Conservation (phyloP, 2,329 filamentous ascomycete species). For the Xylaria sp. region DNA sequence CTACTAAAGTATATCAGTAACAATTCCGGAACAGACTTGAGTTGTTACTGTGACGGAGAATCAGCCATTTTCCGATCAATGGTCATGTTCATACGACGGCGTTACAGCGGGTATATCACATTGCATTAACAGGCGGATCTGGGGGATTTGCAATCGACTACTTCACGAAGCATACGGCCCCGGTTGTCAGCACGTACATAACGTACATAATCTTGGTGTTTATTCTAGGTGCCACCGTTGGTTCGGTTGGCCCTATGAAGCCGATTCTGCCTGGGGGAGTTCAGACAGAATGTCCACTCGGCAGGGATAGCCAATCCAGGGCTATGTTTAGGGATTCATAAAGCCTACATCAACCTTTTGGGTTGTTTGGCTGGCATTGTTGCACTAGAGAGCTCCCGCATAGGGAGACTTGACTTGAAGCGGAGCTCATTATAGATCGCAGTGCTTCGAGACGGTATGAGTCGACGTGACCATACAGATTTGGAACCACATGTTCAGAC, state of each 20-base stretch:
- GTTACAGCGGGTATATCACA: constrained; percentile 30
- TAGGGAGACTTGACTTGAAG: constrained; percentile 7
- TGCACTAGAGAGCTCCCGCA: constrained; percentile 20
- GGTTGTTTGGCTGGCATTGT: constrained; percentile 1
- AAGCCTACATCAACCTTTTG: constrained; percentile 2
- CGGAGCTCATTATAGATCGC: constrained; percentile 20
- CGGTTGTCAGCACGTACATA: constrained; percentile 33
- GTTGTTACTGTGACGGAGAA: not conserved
- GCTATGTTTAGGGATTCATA: not conserved
- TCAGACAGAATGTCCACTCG: constrained; percentile 9
- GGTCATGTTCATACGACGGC: constrained; percentile 34
- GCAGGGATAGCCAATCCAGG: not conserved
- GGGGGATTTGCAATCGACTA: constrained; percentile 25
- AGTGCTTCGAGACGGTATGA: constrained; percentile 20
- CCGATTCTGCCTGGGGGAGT: not conserved
- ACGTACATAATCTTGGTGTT: constrained; percentile 20
- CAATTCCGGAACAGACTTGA: not conserved
- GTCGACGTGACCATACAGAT: not conserved
- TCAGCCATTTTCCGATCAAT: constrained; percentile 9
- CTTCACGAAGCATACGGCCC: constrained; percentile 23
- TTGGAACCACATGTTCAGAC: constrained; percentile 6
- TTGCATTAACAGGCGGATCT: constrained; percentile 34
- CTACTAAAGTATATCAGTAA: constrained; percentile 52
- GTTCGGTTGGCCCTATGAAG: not conserved
- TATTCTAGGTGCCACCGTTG: not conserved